These are phyloP conservation scores for Fistulinella prunicolor DNA, from an alignment of 768 basidiomycete genomes.

Conservation along the genomic window DNA sequence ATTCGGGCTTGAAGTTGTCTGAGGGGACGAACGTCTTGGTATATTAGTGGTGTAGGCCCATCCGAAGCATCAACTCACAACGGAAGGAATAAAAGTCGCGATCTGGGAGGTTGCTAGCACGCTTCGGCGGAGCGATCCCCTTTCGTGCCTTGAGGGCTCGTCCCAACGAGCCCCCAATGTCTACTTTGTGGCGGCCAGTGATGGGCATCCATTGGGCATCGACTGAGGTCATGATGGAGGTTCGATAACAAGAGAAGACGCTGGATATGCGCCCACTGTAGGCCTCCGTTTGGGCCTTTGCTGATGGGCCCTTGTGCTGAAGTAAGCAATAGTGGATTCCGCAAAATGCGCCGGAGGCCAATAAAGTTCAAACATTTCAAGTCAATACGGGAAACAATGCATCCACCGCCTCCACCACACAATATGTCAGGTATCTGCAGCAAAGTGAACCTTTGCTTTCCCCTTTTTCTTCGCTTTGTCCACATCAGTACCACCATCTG, in stretches of 20 bases:
- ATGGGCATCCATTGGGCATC: conserved; percentile 54
- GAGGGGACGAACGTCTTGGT: conserved; percentile 1
- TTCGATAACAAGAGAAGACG: conserved; percentile 22
- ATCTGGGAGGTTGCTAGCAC: conserved; percentile 46
- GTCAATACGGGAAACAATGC: conserved; percentile 6
- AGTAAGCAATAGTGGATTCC: conserved; percentile 19
- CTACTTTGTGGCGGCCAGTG: conserved; percentile 56
- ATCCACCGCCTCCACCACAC: background rate
- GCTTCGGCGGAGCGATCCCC: conserved; percentile 44
- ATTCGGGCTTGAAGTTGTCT: conserved; percentile 79
- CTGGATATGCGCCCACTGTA: conserved; percentile 13
- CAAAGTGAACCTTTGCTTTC: conserved; percentile 25
- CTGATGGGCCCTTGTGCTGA: conserved; percentile 20
- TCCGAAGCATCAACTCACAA: conserved; percentile 46
- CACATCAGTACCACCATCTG: conserved; percentile 32
- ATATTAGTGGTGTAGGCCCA: background rate
- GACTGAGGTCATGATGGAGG: conserved; percentile 43
- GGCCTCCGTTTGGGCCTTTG: conserved; percentile 10
- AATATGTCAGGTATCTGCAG: conserved; percentile 7
- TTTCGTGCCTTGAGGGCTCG: conserved; percentile 68
- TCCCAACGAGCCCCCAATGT: conserved; percentile 59
- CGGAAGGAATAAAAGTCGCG: conserved; percentile 76
- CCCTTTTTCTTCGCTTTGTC: conserved; percentile 43
- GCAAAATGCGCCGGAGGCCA: background rate
- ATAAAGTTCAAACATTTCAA: background rate